phyloP scores from a whole-genome alignment of 164 flowering plant genomes.

The Macadamia integrifolia region DNA sequence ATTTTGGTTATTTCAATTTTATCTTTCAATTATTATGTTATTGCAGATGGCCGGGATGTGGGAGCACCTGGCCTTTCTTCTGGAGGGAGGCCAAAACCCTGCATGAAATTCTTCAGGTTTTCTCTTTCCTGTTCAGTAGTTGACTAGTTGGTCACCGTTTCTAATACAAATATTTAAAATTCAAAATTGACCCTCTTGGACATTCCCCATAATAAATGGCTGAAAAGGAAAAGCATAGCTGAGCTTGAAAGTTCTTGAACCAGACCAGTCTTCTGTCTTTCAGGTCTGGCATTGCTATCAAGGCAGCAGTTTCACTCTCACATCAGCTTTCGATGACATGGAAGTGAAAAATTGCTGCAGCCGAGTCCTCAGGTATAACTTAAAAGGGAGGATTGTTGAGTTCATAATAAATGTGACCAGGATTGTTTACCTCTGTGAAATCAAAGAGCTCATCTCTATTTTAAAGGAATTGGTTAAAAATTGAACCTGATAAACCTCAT shows the following conservation, averaged over 20 bases:
- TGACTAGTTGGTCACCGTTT: neutral
- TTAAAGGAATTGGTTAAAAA: too few species aligned
- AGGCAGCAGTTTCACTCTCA: constrained; percentile 25
- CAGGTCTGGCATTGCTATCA: constrained; percentile 19
- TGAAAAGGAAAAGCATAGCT: constrained; percentile 4
- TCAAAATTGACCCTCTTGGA: neutral
- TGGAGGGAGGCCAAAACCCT: constrained; percentile 25
- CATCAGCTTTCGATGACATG: constrained; percentile 21
- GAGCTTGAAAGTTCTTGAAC: constrained; percentile 19
- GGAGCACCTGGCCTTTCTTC: constrained; percentile 15
- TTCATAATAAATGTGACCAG: neutral
- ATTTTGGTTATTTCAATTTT: too few species aligned
- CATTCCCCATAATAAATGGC: constrained; percentile 8
- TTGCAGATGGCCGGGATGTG: constrained; percentile 16
- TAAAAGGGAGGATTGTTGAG: constrained; percentile 7
- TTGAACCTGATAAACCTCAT: neutral
- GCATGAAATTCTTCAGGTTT: constrained; percentile 28
- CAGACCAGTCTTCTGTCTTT: constrained; percentile 24
- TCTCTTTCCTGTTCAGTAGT: neutral
- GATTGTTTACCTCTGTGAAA: neutral
- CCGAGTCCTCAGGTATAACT: constrained; percentile 21
- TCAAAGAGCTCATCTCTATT: neutral
- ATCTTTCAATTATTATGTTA: too few species aligned
- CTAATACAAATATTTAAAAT: neutral
- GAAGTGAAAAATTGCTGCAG: constrained; percentile 19